These are phyloP conservation scores for Flammula alnicola DNA, from an alignment of 1,284 basidiomycete species.

Conservation along the genomic window DNA sequence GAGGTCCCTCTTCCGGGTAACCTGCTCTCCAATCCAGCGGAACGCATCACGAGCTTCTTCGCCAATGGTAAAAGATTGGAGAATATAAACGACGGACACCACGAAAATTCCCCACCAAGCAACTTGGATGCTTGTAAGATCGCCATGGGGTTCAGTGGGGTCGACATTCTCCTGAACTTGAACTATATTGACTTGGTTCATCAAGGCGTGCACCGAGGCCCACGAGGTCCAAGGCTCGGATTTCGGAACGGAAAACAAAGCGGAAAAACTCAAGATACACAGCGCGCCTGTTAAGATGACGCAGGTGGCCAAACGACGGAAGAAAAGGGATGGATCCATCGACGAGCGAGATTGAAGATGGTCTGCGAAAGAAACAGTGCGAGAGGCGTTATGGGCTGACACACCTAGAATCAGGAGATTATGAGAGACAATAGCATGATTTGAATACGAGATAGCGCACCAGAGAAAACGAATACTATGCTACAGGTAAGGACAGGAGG, in stretches of 20 bases:
- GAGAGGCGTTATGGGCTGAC: conserved; percentile 36
- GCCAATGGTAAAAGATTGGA: conserved; percentile 42
- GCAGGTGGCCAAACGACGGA: conserved; percentile 41
- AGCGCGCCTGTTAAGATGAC: conserved; percentile 35
- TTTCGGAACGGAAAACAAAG: conserved; percentile 37
- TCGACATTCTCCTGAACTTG: conserved; percentile 17
- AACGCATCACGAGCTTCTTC: conserved; percentile 45
- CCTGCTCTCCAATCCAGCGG: conserved; percentile 26
- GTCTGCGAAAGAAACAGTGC: conserved; percentile 31
- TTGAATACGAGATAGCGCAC: too few relatives aligned
- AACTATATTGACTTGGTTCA: conserved; percentile 39
- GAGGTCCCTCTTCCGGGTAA: conserved; percentile 12
- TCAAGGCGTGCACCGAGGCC: conserved; percentile 37
- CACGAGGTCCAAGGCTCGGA: conserved; percentile 37
- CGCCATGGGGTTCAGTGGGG: conserved; percentile 6
- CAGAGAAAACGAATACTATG: conserved; percentile 45
- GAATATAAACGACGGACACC: conserved; percentile 41
- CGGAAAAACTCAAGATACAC: conserved; percentile 36
- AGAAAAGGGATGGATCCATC: conserved; percentile 42
- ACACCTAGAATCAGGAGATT: neutral
- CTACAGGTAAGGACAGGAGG: conserved; percentile 57
- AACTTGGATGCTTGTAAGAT: conserved; percentile 30
- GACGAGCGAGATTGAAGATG: conserved; percentile 39
- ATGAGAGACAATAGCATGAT: conserved; percentile 8
- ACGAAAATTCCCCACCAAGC: conserved; percentile 45